Conservation (phyloP, 805 yeast genomes). For the Candida cerambycidarum region DNA sequence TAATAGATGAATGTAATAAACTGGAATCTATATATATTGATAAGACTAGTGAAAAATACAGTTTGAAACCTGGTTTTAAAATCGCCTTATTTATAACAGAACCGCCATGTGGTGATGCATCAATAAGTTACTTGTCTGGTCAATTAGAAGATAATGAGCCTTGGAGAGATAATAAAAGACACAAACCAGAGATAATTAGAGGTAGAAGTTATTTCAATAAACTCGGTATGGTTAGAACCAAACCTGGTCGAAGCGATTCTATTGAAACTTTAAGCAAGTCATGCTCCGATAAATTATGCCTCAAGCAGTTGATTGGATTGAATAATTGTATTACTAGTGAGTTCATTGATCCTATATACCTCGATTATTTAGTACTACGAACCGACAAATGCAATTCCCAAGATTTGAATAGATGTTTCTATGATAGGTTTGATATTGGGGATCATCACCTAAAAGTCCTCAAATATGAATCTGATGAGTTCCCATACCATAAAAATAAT, state of each 20-base stretch:
- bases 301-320: constrained; percentile 59
- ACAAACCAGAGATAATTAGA: constrained; percentile 28
- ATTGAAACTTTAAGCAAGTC: constrained; percentile 72
- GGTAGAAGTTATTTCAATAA: constrained; percentile 62
- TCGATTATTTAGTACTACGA: constrained; percentile 54
- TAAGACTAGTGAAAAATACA: constrained; percentile 20
- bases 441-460: constrained; percentile 20
- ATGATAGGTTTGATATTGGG: constrained; percentile 19
- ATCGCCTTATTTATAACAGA: constrained; percentile 69
- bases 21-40: constrained; percentile 12
- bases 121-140: constrained; percentile 46
- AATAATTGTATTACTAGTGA: constrained; percentile 46
- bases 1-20: constrained; percentile 48
- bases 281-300: constrained; percentile 80
- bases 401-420: constrained; percentile 46
- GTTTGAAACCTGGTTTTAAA: constrained; percentile 34
- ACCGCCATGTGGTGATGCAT: constrained; percentile 89
- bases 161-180: constrained; percentile 18
- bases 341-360: constrained; percentile 30
- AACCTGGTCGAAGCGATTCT: constrained; percentile 89
- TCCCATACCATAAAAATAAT: constrained; percentile 24
- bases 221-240: constrained; percentile 76
- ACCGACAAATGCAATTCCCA: constrained; percentile 20
- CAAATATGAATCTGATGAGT: constrained; percentile 22
- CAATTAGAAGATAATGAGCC: constrained; percentile 16